Base-by-base conservation (phyloP, 2,329 filamentous ascomycete species). In the Tricladium varicosporioides region DNA sequence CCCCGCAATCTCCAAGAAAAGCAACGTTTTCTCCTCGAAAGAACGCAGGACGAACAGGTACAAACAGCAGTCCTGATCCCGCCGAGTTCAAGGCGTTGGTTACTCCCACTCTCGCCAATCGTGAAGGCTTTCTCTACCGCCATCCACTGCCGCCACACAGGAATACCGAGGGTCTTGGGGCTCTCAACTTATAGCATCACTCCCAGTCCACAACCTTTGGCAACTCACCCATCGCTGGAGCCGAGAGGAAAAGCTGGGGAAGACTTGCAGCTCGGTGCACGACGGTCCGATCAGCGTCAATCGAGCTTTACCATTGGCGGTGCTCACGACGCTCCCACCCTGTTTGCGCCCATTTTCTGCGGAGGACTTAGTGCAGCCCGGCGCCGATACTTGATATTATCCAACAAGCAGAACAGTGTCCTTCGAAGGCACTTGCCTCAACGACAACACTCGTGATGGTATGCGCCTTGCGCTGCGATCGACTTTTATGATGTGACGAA, bases 401-500 rank as follows among this genome's bases (percentile, higher is more conserved):
- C 53, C 53, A 55, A 50, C 27, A 18, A 33, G 36, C 32, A 32
- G 40, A 57, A 53, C 51, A 48, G 42, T 47, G 22, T 47, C 18
- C 33, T n/a, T 48, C 58, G 5, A 46, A 53, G 53, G 51, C 45
- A 48, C 53, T 51, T 55, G 36, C 50, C 22, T 53, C 43, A 32
- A 49, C 42, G 16, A 32, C 36, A 7, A 42, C 53, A 48, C 52
- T 48, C 51, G 56, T 59, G 51, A 65, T 64, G 57, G 46, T 51
- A 51, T 62, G 59, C 59, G 56, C 63, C 54, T 53, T 57, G 59
- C 56, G 48, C 51, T 56, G 49, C 54, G 52, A 59, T 56, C 51
- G 52, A 45, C 43, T 27, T 60, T 66, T 60, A 69, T 68, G 63
- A 68, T 68, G 66, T 63, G 58, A 67, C 60, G 61, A 61, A 59